Conservation (phyloP, 2,329 filamentous ascomycete genomes). For the Fusarium globosum region DNA sequence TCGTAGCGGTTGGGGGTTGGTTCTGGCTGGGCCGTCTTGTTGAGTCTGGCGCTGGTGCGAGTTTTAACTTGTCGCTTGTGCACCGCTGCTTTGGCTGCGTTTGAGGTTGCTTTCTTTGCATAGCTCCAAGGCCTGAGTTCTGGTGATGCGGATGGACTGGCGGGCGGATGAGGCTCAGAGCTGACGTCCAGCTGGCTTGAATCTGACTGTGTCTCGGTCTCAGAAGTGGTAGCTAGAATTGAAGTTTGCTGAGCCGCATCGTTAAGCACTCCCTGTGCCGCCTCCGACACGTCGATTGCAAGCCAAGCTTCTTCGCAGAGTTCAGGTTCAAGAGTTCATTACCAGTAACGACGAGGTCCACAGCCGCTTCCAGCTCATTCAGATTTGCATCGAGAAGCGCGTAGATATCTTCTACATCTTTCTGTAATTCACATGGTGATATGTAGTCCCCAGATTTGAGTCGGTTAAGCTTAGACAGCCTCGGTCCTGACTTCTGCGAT, state of each 20-base stretch:
- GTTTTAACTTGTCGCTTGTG: fast-evolving
- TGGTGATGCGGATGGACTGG: background rate
- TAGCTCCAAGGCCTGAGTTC: background rate
- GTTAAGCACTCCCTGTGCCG: fast-evolving
- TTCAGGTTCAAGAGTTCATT: background rate
- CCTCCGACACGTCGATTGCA: fast-evolving
- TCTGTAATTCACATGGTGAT: background rate
- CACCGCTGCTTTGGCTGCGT: background rate
- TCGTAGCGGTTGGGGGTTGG: background rate
- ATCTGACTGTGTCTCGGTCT: background rate
- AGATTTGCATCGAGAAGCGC: background rate
- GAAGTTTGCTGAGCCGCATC: background rate
- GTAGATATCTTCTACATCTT: background rate
- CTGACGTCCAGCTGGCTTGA: background rate
- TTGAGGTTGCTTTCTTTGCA: fast-evolving
- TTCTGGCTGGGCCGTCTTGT: background rate
- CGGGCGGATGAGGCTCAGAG: background rate
- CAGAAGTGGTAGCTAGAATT: background rate
- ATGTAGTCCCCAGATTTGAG: fast-evolving
- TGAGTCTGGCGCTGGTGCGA: background rate
- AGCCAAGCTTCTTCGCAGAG: background rate
- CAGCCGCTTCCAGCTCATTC: background rate
- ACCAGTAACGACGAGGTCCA: background rate
- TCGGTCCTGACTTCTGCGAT: background rate
- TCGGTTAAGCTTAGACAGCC: background rate